Percentiles rank a stretch among this genome's conserved stretches.
Conservation (phyloP, 2,329 filamentous ascomycete species). For the Aspergillus brasiliensis region DNA sequence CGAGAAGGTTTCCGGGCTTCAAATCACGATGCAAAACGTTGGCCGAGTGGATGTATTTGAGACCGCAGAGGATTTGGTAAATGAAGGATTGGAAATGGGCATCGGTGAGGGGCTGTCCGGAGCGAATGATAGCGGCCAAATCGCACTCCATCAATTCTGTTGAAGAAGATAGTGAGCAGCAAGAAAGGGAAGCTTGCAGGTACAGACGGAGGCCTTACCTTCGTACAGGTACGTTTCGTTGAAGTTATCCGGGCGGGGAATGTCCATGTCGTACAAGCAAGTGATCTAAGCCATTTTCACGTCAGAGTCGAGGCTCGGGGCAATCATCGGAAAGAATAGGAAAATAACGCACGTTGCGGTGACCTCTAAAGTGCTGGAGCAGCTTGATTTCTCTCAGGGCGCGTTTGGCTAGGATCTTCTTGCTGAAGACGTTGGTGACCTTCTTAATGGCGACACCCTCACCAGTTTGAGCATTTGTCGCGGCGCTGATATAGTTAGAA, state of each 20-base stretch:
- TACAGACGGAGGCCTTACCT: conserved; percentile 60
- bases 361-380: conserved; percentile 92
- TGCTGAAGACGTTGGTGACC: conserved; percentile 99
- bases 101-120: conserved; percentile 93
- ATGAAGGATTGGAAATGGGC: conserved; percentile 99
- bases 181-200: too few species aligned
- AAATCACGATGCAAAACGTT: conserved; percentile 96
- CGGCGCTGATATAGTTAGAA: conserved; percentile 63
- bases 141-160: conserved; percentile 99
- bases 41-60: conserved; percentile 99
- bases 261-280: conserved; percentile 99
- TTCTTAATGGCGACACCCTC: conserved; percentile 99
- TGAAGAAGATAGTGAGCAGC: neutral
- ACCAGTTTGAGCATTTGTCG: conserved; percentile 83
- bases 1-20: conserved; percentile 94
- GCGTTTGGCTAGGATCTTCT: conserved; percentile 98
- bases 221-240: conserved; percentile 99
- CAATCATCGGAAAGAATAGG: neutral
- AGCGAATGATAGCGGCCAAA: conserved; percentile 94
- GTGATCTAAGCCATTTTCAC: conserved; percentile 69
- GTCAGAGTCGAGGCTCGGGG: conserved; percentile 38
- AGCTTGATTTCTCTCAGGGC: conserved; percentile 98
- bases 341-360: conserved; percentile 69
- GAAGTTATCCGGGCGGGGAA: conserved; percentile 94
- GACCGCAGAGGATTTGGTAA: conserved; percentile 97